Percentiles rank a stretch among this genome's conserved stretches.
phyloP scores from a whole-genome alignment of 352 stramenopile species.

The Phytopythium aichiense region DNA sequence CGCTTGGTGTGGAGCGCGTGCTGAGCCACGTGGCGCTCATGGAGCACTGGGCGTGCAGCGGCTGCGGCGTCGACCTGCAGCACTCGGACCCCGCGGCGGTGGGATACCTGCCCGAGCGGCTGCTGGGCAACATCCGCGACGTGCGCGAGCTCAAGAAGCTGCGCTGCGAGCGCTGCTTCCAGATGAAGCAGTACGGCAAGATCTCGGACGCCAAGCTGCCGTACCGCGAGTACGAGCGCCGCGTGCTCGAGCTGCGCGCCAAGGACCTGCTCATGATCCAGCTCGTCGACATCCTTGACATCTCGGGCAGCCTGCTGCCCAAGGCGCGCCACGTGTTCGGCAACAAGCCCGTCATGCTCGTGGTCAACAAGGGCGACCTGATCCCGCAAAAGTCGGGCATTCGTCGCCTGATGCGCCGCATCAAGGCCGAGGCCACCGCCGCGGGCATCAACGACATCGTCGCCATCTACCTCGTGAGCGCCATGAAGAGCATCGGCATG shows the following conservation, averaged over 20 bases:
- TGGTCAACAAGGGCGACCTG: slow-evolving; percentile 90
- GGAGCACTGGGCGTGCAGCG: slow-evolving; percentile 80
- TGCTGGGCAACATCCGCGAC: slow-evolving; percentile 58
- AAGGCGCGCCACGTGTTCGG: slow-evolving; percentile 85
- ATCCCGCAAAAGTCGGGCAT: slow-evolving; percentile 82
- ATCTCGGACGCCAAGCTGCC: slow-evolving; percentile 81
- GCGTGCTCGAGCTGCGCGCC: slow-evolving; percentile 77
- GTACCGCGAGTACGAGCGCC: slow-evolving; percentile 86
- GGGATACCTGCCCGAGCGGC: slow-evolving; percentile 62
- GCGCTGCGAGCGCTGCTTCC: slow-evolving; percentile 84
- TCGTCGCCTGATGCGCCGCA: slow-evolving; percentile 73
- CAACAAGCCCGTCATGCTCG: slow-evolving; percentile 87
- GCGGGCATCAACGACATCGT: slow-evolving; percentile 78
- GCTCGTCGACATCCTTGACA: slow-evolving; percentile 91
- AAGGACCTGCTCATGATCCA: slow-evolving; percentile 91
- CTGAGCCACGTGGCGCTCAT: slow-evolving; percentile 75
- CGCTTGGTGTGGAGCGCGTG: slow-evolving; percentile 53
- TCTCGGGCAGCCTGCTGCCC: slow-evolving; percentile 82
- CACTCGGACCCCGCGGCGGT: slow-evolving; percentile 53
- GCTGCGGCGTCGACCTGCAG: slow-evolving; percentile 80
- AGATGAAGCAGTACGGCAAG: slow-evolving; percentile 86
- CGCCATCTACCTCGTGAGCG: slow-evolving; percentile 77
- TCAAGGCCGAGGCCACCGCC: slow-evolving; percentile 65
- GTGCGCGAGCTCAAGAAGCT: slow-evolving; percentile 75
- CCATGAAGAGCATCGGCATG: slow-evolving; percentile 85